phyloP scores from a whole-genome alignment of 2,329 filamentous ascomycete species.

The Xylaria polymorpha region DNA sequence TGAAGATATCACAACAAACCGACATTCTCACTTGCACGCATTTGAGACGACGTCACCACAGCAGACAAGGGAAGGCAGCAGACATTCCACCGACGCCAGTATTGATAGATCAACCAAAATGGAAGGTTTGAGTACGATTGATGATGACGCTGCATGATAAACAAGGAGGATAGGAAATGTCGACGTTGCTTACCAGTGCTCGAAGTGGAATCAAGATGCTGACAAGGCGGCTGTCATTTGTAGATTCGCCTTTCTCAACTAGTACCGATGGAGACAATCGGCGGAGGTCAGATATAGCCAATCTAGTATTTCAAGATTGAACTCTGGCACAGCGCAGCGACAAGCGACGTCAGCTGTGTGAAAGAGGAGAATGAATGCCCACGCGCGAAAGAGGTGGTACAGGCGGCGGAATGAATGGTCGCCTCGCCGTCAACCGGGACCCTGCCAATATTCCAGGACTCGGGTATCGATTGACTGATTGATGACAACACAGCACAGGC shows the following conservation, averaged over 20 bases:
- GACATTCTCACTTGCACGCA: slow-evolving; percentile 39
- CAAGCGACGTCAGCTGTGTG: slow-evolving; percentile 25
- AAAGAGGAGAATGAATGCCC: slow-evolving; percentile 12
- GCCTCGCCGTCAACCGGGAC: slow-evolving; percentile 33
- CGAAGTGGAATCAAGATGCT: slow-evolving; percentile 18
- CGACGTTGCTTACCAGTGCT: slow-evolving; percentile 35
- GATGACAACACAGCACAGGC: slow-evolving; percentile 39
- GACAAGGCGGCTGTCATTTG: slow-evolving; percentile 21
- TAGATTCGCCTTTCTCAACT: slow-evolving; percentile 20
- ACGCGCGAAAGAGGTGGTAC: slow-evolving; percentile 16
- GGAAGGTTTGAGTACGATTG: slow-evolving; percentile 1
- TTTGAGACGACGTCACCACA: slow-evolving; percentile 34
- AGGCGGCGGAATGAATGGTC: slow-evolving; percentile 15
- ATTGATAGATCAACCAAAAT: slow-evolving; percentile 12
- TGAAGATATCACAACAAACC: slow-evolving; percentile 32
- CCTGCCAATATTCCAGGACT: slow-evolving; percentile 43
- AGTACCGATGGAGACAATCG: slow-evolving; percentile 24
- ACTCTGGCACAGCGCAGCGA: slow-evolving; percentile 27
- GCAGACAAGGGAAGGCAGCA: slow-evolving; percentile 1
- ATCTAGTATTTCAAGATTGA: slow-evolving; percentile 39
- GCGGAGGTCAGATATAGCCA: slow-evolving; percentile 21
- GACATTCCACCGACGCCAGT: not conserved
- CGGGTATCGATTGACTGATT: slow-evolving; percentile 36
- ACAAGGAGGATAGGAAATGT: not conserved
- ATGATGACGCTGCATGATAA: slow-evolving; percentile 19